Conservation (phyloP, 2,329 filamentous ascomycete genomes). For the Stachybotrys chartarum region DNA sequence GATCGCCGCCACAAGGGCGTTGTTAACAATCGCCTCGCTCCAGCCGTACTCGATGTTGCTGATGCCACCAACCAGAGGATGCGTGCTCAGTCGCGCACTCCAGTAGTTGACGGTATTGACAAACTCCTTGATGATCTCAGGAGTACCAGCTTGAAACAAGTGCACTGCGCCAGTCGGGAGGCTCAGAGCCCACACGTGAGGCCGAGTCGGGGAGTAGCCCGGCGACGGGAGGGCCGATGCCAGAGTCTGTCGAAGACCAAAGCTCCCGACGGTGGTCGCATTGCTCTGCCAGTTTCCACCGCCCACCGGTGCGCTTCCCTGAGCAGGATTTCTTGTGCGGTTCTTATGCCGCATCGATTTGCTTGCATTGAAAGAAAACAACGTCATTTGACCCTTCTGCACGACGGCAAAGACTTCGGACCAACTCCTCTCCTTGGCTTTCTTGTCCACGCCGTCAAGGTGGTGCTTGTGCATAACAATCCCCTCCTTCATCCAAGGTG, state of each 20-base stretch:
- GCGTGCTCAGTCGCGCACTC: slow-evolving; percentile 89
- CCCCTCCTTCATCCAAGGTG: slow-evolving; percentile 98
- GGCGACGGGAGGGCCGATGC: slow-evolving; percentile 84
- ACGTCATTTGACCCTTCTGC: slow-evolving; percentile 85
- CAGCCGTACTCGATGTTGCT: slow-evolving; percentile 98
- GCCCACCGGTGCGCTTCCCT: slow-evolving; percentile 63
- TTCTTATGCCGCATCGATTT: slow-evolving; percentile 67
- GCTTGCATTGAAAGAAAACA: slow-evolving; percentile 86
- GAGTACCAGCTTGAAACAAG: slow-evolving; percentile 94
- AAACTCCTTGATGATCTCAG: slow-evolving; percentile 91
- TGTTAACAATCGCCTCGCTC: slow-evolving; percentile 75
- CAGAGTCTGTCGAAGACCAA: slow-evolving; percentile 83
- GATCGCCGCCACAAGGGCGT: slow-evolving; percentile 44
- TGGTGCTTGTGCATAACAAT: slow-evolving; percentile 96
- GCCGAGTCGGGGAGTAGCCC: slow-evolving; percentile 83
- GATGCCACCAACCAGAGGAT: slow-evolving; percentile 85
- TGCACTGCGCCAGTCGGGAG: slow-evolving; percentile 91
- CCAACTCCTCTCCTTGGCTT: slow-evolving; percentile 92
- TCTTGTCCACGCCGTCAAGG: slow-evolving; percentile 82
- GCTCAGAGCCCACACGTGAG: slow-evolving; percentile 90
- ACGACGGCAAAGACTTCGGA: slow-evolving; percentile 92
- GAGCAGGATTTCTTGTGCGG: slow-evolving; percentile 43
- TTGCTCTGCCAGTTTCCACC: slow-evolving; percentile 99
- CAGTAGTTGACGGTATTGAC: slow-evolving; percentile 95
- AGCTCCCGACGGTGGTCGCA: slow-evolving; percentile 80